Percentiles rank a stretch among this genome's conserved stretches.
Evolutionary conservation across 2,329 filamentous ascomycete genomes (phyloP).

Genomic region (Neurospora crassa): DNA sequence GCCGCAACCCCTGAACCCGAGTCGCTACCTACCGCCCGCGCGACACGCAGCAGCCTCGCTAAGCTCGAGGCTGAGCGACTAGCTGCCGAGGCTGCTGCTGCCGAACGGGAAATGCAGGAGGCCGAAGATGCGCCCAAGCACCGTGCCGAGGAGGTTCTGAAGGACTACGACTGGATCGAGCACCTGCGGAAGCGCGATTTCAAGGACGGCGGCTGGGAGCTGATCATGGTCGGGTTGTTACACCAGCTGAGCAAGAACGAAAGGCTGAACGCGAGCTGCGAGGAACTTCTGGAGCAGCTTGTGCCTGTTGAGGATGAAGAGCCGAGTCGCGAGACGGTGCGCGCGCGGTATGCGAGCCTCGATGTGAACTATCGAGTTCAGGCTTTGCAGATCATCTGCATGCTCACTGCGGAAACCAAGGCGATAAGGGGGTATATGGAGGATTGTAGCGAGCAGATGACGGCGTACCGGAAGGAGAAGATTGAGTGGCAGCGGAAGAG

Average conservation of each 20-base stretch:
- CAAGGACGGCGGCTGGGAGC: constrained; percentile 79
- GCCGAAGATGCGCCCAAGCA: constrained; percentile 44
- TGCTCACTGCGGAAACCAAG: constrained; percentile 79
- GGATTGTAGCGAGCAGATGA: constrained; percentile 89
- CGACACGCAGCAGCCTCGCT: constrained; percentile 76
- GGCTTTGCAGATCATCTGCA: constrained; percentile 75
- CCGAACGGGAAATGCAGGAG: constrained; percentile 37
- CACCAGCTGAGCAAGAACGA: constrained; percentile 75
- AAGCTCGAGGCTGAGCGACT: constrained; percentile 68
- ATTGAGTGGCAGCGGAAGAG: constrained; percentile 82
- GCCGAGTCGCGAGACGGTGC: constrained; percentile 65
- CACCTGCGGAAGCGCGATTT: constrained; percentile 77
- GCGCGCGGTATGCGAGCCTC: constrained; percentile 60
- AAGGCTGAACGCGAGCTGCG: constrained; percentile 59
- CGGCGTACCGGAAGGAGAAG: constrained; percentile 86
- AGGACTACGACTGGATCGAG: constrained; percentile 74
- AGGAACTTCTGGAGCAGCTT: constrained; percentile 71
- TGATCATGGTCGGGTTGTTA: constrained; percentile 78
- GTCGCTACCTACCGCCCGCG: constrained; percentile 55
- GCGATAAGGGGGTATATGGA: constrained; percentile 83
- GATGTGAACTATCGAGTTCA: constrained; percentile 76
- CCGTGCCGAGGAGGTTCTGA: constrained; percentile 67
- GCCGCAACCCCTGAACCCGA: constrained; percentile 59
- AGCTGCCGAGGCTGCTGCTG: constrained; percentile 48
- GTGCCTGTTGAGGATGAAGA: constrained; percentile 63